Conservation (phyloP, 805 yeast genomes). For the Candida bentonensis region DNA sequence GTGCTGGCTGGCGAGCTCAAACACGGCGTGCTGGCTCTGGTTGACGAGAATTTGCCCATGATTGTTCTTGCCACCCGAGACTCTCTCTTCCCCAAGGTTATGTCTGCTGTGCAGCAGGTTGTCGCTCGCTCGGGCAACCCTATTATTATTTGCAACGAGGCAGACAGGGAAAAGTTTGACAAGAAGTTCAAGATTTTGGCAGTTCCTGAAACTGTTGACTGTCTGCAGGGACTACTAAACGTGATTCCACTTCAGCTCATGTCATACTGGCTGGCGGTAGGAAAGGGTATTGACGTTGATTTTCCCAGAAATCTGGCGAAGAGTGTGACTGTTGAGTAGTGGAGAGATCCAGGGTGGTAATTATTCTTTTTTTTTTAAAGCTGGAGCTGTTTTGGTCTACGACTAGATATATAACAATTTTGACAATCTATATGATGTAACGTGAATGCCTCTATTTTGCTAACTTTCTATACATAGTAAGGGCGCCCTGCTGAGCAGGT, state of each 20-base stretch:
- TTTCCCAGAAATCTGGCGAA: slow-evolving; percentile 98
- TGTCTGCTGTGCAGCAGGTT: slow-evolving; percentile 92
- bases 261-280: slow-evolving; percentile 93
- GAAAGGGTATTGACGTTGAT: slow-evolving; percentile 92
- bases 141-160: slow-evolving; percentile 79
- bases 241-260: slow-evolving; percentile 90
- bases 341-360: neutral
- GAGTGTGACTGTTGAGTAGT: slow-evolving; percentile 89
- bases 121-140: slow-evolving; percentile 97
- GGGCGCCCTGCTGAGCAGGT: no score
- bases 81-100: slow-evolving; percentile 88
- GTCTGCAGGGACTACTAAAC: slow-evolving; percentile 91
- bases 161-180: slow-evolving; percentile 33
- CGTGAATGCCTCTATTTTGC: slow-evolving; percentile 11
- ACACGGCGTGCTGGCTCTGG: slow-evolving; percentile 95
- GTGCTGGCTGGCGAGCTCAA: slow-evolving; percentile 97
- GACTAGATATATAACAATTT: neutral
- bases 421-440: neutral
- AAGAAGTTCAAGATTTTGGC: slow-evolving; percentile 42
- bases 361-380: neutral
- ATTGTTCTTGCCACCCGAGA: slow-evolving; percentile 95
- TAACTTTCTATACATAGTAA: no score
- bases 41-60: slow-evolving; percentile 86
- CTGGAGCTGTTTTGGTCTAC: neutral
- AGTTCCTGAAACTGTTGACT: slow-evolving; percentile 92